A percentile compares a stretch with the other conserved stretches of the same genome.
phyloP scores from a whole-genome alignment of 495 filamentous ascomycete genomes.

The Aspergillus taichungensis region DNA sequence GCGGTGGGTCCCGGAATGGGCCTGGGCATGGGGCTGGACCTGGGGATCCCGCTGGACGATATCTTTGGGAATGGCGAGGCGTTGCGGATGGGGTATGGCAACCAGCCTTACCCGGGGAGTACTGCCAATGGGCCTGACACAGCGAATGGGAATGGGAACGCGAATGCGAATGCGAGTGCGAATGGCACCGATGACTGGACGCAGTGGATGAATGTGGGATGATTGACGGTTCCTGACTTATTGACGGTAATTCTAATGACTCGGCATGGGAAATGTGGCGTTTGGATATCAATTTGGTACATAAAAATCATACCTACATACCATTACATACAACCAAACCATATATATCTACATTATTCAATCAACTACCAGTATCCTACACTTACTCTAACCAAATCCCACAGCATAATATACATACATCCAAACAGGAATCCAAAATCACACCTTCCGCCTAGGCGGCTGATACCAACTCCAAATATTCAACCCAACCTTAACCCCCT shows the following conservation, averaged over 20 bases:
- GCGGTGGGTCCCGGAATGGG: constrained; percentile 21
- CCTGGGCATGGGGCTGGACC: constrained; percentile 26
- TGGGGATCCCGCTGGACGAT: constrained; percentile 35
- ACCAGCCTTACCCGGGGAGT: no score
- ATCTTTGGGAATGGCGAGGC: constrained; percentile 30
- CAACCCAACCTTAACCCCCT: constrained; percentile 68
- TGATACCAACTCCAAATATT: constrained; percentile 64
- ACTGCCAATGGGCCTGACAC: no score
- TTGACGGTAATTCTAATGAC: no score
- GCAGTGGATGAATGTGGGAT: constrained; percentile 33
- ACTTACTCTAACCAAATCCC: no score
- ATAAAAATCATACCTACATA: no score
- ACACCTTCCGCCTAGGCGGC: constrained; percentile 18
- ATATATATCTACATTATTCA: not conserved
- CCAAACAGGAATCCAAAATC: not conserved
- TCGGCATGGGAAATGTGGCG: no score
- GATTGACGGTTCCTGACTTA: not conserved
- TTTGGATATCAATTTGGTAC: no score
- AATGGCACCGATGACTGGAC: constrained; percentile 33
- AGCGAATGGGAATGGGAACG: no score
- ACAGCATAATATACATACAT: constrained; percentile 1
- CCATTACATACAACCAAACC: not conserved
- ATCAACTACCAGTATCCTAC: no score
- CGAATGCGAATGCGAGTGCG: constrained; percentile 3
- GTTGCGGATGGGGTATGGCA: constrained; percentile 1